Base-by-base conservation (phyloP, 176 grass and related monocot species). In the Oryza nivara region DNA sequence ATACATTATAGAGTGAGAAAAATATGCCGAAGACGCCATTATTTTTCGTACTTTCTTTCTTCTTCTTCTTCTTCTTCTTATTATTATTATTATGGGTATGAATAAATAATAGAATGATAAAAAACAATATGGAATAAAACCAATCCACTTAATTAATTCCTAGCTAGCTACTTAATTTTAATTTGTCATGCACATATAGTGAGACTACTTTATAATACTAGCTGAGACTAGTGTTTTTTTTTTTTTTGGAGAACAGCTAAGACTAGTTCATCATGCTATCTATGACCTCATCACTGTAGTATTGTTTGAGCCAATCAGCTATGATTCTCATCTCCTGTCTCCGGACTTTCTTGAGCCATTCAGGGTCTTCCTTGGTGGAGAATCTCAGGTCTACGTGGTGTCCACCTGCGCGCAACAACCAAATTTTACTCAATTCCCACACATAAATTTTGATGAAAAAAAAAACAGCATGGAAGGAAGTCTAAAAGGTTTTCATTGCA, bases 371-470 rank as follows among this genome's bases (percentile, higher is more conserved):
- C 54, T 88, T 67, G 26, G 20, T 88, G 7, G 90, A 87, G 84
- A 88, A 92, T 48, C 85, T 88, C 72, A 94, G 36, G 66, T 94
- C 85, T n/a, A 94, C 92, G 70, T 88, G 87, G 58, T 92, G 90
- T 8, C 69, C 79, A 17, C 87, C 87, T 92, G 74, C 28, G 28
- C 28, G 28, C 51, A 32, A 47, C 51, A 32, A 47, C 58, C 19
- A 25, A 12, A 47, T 13, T 51, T 65, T 32, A 32, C 30, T 6
- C 11, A 15, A 13, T 22, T 11, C 20, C 6, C 20, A 11, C 8
- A 28, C 3, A 38, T 6, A 15, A 63, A 20, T 58, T 28, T 26
- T 17, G 1, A 74, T 3, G 11, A 34, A 6, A 48, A 35, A 35
- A 65, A 20, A 6, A 56, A 6, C 15, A 32, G 30, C 30, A 41